These are phyloP conservation scores for Vanilla planifolia DNA, from an alignment of 106 monocot genomes.

Conservation along the genomic window DNA sequence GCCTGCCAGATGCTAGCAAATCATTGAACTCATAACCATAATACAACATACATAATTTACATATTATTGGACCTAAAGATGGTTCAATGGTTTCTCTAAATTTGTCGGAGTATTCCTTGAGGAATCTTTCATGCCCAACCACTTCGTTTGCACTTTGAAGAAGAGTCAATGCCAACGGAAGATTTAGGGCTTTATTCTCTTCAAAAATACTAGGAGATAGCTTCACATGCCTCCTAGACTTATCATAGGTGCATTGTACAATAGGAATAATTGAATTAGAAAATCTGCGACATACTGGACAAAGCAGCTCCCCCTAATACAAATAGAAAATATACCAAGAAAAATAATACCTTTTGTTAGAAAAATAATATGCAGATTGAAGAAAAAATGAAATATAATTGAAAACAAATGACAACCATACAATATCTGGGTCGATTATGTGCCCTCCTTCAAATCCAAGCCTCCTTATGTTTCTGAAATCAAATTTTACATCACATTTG, in stretches of 20 bases:
- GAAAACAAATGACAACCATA: constrained; percentile 13
- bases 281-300: constrained; percentile 91
- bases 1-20: constrained; percentile 32
- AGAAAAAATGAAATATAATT: constrained; percentile 3
- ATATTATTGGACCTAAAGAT: constrained; percentile 42
- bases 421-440: constrained; percentile 78
- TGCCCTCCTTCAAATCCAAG: constrained; percentile 77
- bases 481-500: background rate
- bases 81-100: constrained; percentile 26
- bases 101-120: constrained; percentile 29
- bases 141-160: constrained; percentile 43
- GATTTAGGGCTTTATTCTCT: constrained; percentile 10
- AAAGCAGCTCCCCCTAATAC: constrained; percentile 80
- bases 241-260: constrained; percentile 14
- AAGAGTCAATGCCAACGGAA: constrained; percentile 59
- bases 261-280: constrained; percentile 78
- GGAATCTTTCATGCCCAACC: constrained; percentile 34
- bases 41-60: constrained; percentile 53
- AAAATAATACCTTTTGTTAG: background rate
- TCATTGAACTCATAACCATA: constrained; percentile 28
- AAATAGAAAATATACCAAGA: background rate
- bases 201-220: constrained; percentile 5
- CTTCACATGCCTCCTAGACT: constrained; percentile 2
- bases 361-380: constrained; percentile 7
- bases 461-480: constrained; percentile 48